Evolutionary conservation across 805 yeast species (phyloP).

Genomic region (Candida railenensis): DNA sequence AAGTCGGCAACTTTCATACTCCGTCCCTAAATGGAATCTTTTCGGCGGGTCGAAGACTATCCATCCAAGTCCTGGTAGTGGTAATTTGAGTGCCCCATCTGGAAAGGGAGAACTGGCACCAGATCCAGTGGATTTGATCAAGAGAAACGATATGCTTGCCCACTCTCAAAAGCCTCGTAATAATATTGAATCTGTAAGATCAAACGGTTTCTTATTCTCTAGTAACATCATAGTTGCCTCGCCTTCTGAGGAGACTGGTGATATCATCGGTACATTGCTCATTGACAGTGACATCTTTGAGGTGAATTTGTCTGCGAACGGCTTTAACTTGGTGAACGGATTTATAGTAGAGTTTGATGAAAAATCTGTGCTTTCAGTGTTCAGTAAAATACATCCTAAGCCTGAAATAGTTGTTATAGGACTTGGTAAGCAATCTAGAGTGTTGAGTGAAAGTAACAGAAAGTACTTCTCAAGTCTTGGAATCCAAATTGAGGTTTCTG

Average conservation of each 20-base stretch:
- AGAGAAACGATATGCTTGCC: constrained; percentile 43
- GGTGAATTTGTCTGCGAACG: constrained; percentile 43
- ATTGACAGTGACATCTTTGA: constrained; percentile 62
- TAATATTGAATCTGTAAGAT: constrained; percentile 43
- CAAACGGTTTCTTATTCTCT: constrained; percentile 59
- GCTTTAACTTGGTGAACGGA: constrained; percentile 44
- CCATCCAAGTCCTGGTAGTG: constrained; percentile 6
- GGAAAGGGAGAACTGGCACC: constrained; percentile 38
- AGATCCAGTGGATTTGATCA: constrained; percentile 43
- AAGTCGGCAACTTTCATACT: background rate
- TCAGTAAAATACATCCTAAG: constrained; percentile 63
- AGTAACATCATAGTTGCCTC: constrained; percentile 49
- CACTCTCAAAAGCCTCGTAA: constrained; percentile 42
- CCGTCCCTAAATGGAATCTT: constrained; percentile 1
- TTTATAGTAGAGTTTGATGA: constrained; percentile 55
- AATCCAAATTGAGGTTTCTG: constrained; percentile 67
- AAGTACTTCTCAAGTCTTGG: constrained; percentile 55
- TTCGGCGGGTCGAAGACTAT: constrained; percentile 12
- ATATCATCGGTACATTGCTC: constrained; percentile 47
- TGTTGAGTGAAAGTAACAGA: constrained; percentile 58
- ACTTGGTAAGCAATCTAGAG: constrained; percentile 61
- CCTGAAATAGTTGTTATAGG: constrained; percentile 78
- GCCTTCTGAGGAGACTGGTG: constrained; percentile 31
- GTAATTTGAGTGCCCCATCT: constrained; percentile 19
- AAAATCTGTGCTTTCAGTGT: constrained; percentile 41